These are phyloP conservation scores for Pythium dissimile DNA, from an alignment of 352 stramenopile species.

Conservation along the genomic window DNA sequence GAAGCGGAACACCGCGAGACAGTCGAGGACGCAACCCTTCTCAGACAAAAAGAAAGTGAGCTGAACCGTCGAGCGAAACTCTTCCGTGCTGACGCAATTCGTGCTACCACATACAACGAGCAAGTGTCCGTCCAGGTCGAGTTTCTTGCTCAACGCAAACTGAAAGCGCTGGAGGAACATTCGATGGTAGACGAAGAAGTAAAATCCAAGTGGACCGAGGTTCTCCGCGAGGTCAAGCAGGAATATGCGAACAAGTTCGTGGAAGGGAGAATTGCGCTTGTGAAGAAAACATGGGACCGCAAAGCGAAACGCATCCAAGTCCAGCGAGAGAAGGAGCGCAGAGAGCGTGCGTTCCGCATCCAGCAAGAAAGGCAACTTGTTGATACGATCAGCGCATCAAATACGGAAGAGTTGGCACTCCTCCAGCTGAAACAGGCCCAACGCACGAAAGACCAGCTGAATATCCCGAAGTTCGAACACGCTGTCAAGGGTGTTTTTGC, in stretches of 20 bases:
- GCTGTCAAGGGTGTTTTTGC: slow-evolving; percentile 36
- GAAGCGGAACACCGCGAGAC: slow-evolving; percentile 28
- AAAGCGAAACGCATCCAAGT: slow-evolving; percentile 50
- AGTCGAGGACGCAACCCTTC: slow-evolving; percentile 34
- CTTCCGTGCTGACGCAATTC: slow-evolving; percentile 51
- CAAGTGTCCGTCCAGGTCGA: slow-evolving; percentile 61
- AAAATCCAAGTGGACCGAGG: slow-evolving; percentile 9
- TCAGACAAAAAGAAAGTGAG: slow-evolving; percentile 33
- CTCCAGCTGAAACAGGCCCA: slow-evolving; percentile 33
- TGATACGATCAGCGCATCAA: slow-evolving; percentile 32
- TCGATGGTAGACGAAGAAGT: not conserved
- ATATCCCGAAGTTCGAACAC: slow-evolving; percentile 55
- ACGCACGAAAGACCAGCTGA: slow-evolving; percentile 29
- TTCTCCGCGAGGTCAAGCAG: slow-evolving; percentile 43
- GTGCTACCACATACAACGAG: slow-evolving; percentile 68
- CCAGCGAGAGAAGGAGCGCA: slow-evolving; percentile 38
- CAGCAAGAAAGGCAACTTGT: slow-evolving; percentile 45
- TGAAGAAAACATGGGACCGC: slow-evolving; percentile 69
- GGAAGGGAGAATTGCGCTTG: slow-evolving; percentile 44
- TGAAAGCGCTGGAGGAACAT: slow-evolving; percentile 30
- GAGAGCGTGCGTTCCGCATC: slow-evolving; percentile 48
- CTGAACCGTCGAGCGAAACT: slow-evolving; percentile 34
- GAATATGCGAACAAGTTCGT: slow-evolving; percentile 55
- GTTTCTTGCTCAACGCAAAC: slow-evolving; percentile 50
- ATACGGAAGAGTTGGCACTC: slow-evolving; percentile 26